Percentiles rank a stretch among this genome's conserved stretches.
phyloP scores from a whole-genome alignment of 768 basidiomycete genomes.

The Auriscalpium orientale region DNA sequence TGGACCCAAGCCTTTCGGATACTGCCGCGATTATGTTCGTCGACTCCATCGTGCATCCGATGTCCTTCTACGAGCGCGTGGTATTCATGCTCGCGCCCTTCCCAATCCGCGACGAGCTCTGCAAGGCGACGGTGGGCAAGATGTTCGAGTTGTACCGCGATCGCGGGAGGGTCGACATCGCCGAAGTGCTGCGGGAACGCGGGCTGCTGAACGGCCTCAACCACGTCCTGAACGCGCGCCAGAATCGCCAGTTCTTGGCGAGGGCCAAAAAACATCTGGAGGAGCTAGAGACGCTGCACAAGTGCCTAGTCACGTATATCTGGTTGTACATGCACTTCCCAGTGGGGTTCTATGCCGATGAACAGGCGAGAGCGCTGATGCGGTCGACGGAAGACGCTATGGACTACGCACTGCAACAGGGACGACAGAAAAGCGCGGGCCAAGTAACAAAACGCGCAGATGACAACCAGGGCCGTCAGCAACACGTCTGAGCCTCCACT shows the following conservation, averaged over 20 bases:
- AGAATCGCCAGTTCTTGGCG: slow-evolving; percentile 10
- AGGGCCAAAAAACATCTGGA: slow-evolving; percentile 10
- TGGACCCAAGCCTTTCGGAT: slow-evolving; percentile 16
- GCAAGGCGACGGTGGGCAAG: slow-evolving; percentile 25
- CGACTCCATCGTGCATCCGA: slow-evolving; percentile 29
- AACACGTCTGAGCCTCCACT: no score
- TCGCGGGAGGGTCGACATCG: slow-evolving; percentile 36
- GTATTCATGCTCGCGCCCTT: slow-evolving; percentile 46
- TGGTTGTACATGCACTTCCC: slow-evolving; percentile 76
- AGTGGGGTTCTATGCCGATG: slow-evolving; percentile 55
- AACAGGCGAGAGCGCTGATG: slow-evolving; percentile 47
- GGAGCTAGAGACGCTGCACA: slow-evolving; percentile 69
- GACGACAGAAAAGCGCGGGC: background rate
- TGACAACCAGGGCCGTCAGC: no score
- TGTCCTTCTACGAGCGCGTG: slow-evolving; percentile 38
- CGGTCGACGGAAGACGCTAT: slow-evolving; percentile 55
- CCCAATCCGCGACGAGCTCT: slow-evolving; percentile 38
- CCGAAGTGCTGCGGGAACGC: slow-evolving; percentile 26
- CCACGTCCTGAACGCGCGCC: slow-evolving; percentile 29
- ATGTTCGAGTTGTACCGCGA: slow-evolving; percentile 38
- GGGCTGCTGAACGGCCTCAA: slow-evolving; percentile 36
- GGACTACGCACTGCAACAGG: slow-evolving; percentile 29
- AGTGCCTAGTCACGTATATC: slow-evolving; percentile 66
- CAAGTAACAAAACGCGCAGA: no score
- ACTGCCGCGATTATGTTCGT: slow-evolving; percentile 34